Base-by-base conservation (phyloP, 2,329 filamentous ascomycete species). In the Ophiostoma piceae region DNA sequence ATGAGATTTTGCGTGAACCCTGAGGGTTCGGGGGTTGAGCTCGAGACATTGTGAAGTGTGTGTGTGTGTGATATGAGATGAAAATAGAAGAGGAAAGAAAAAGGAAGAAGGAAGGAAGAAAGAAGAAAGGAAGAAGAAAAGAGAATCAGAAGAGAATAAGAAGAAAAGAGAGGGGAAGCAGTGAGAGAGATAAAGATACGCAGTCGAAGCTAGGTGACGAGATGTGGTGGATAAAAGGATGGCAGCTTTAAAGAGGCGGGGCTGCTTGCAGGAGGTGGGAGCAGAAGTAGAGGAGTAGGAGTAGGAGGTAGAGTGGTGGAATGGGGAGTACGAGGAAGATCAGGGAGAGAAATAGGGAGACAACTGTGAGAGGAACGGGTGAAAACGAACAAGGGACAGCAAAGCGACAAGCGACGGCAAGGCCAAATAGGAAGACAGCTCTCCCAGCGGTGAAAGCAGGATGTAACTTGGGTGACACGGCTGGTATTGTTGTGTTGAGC, bases 1-100 rank as follows among this genome's bases (percentile, higher is more conserved):
- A 99, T 70, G 94, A 98, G 80, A 99, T 99, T 87, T 98, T 99
- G 79, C 95, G 87, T 76, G 88, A 90, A 76, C 86, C 86, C 76
- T 84, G 81, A 71, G 84, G 81, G 79, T 84, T 87, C 76, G 83
- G 85, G 74, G 84, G 79, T 76, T 83, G 81, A 71, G 85, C 77
- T 76, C 85, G 85, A 77, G 85, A 87, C 85, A 88, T 87, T 76
- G 71, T 78, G 73, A 35, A n/a, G 60, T 64, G 9, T 64, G 60
- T 64, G 60, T 64, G 43, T 19, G 57, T 22, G 60, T 35, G 29
- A n/a, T 14, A 16, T 35, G 22, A 22, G 35, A 64, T 26, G 54
- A n/a, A n/a, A 65, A 19, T 9, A 19, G 19, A 35, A 35, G 19
- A 66, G 12, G 29, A 51, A n/a, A 26, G 47, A 39, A 26, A 37